A percentile compares a stretch with the other conserved stretches of the same genome.
Conservation (phyloP, 1,284 basidiomycete genomes). For the Coniferiporia weirii region DNA sequence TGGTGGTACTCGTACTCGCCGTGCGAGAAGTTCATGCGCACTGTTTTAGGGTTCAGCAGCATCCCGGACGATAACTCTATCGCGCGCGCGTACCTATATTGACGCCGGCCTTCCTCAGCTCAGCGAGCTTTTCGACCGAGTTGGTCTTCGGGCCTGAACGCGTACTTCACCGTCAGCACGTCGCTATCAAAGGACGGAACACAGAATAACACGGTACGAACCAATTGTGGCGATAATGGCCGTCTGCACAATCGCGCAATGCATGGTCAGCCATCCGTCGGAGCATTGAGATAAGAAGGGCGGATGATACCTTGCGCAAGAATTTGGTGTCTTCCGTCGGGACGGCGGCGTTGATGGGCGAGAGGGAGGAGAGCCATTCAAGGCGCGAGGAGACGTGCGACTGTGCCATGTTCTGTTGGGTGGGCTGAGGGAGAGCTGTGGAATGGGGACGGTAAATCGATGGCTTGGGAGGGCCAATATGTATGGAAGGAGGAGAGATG, state of each 20-base stretch:
- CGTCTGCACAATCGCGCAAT: conserved; percentile 50
- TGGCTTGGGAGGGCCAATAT: not conserved
- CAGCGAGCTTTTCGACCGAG: conserved; percentile 76
- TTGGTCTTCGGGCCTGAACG: conserved; percentile 84
- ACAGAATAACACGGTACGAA: conserved; percentile 29
- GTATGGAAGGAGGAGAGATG: not conserved
- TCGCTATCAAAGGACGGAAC: conserved; percentile 7
- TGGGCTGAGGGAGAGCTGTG: not conserved
- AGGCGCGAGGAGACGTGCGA: conserved; percentile 69
- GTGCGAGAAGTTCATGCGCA: conserved; percentile 99
- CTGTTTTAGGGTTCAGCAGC: conserved; percentile 35
- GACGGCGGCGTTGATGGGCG: conserved; percentile 61
- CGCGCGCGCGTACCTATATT: conserved; percentile 76
- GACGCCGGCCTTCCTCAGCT: conserved; percentile 84
- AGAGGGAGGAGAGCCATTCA: conserved; percentile 85
- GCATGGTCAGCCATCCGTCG: conserved; percentile 1
- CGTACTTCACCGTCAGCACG: conserved; percentile 10
- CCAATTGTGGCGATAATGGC: conserved; percentile 97
- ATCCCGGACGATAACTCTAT: not conserved
- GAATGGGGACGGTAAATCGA: not conserved
- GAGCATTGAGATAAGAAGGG: conserved; percentile 13
- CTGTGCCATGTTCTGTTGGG: conserved; percentile 30
- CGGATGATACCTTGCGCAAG: conserved; percentile 73
- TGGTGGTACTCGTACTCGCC: conserved; percentile 96
- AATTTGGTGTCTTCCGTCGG: conserved; percentile 77